Percentiles rank a stretch among this genome's conserved stretches.
Conservation (phyloP, 805 yeast genomes). For the Candida incommunis region DNA sequence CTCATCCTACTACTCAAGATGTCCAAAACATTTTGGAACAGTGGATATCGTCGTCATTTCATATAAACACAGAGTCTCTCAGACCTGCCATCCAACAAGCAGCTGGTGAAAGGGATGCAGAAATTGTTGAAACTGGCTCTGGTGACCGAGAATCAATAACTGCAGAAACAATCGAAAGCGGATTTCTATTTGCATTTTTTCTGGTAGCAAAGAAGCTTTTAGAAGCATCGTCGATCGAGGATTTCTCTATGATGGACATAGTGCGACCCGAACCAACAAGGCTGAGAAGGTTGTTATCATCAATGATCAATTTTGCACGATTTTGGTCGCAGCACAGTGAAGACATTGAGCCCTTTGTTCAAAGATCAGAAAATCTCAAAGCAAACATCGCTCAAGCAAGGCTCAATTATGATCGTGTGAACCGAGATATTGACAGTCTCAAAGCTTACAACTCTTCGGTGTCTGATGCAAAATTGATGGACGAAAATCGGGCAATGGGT, state of each 20-base stretch:
- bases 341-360: constrained; percentile 52
- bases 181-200: background rate
- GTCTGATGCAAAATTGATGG: constrained; percentile 24
- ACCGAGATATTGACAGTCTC: constrained; percentile 24
- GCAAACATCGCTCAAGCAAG: constrained; percentile 13
- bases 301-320: constrained; percentile 73
- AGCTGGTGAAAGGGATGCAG: background rate
- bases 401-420: constrained; percentile 10
- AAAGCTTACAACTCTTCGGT: constrained; percentile 19
- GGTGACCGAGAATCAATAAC: background rate
- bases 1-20: background rate
- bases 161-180: background rate
- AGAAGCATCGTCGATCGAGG: constrained; percentile 41
- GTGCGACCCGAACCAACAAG: constrained; percentile 63
- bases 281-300: constrained; percentile 54
- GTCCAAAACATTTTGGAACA: background rate
- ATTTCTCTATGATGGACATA: constrained; percentile 62
- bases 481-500: constrained; percentile 44
- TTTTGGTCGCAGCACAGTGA: constrained; percentile 65
- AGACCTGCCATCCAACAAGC: background rate
- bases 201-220: background rate
- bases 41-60: background rate
- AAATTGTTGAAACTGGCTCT: background rate
- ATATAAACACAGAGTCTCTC: background rate
- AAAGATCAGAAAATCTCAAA: constrained; percentile 36